These are phyloP conservation scores for Abelmoschus esculentus DNA, from an alignment of 345 rosid species.

Conservation along the genomic window DNA sequence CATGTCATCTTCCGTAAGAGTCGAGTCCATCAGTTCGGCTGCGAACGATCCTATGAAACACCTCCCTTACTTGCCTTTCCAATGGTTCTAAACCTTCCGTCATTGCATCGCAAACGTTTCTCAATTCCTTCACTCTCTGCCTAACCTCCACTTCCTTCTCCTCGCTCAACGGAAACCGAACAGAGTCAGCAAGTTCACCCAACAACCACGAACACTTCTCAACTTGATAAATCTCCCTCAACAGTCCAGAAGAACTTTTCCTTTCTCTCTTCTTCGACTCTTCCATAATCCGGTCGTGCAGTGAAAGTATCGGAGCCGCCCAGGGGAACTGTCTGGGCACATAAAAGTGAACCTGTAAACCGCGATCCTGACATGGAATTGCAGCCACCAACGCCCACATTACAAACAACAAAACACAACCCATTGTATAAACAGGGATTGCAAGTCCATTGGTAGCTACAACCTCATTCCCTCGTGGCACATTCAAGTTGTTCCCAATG, in stretches of 20 bases:
- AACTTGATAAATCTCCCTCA: not conserved
- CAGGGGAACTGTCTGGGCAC: not conserved
- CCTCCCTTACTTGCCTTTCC: not conserved
- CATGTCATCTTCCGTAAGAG: not conserved
- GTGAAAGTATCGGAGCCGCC: not conserved
- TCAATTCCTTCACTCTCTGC: not conserved
- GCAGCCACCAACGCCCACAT: not conserved
- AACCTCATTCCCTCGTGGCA: not conserved
- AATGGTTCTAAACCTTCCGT: not conserved
- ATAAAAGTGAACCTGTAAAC: not conserved
- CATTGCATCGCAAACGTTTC: not conserved
- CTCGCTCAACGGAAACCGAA: not conserved
- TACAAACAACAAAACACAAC: not conserved
- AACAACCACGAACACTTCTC: not conserved
- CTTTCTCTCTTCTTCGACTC: not conserved
- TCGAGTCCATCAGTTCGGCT: not conserved
- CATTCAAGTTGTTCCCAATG: not conserved
- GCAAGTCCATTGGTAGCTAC: not conserved
- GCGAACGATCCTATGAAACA: not conserved
- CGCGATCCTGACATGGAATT: not conserved
- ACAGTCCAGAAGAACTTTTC: not conserved
- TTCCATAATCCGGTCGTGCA: not conserved
- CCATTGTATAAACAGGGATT: not conserved
- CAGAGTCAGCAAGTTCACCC: not conserved
- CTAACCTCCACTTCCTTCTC: not conserved